phyloP scores from a whole-genome alignment of 768 basidiomycete genomes.

The Tubosaeta brunneosetosa region DNA sequence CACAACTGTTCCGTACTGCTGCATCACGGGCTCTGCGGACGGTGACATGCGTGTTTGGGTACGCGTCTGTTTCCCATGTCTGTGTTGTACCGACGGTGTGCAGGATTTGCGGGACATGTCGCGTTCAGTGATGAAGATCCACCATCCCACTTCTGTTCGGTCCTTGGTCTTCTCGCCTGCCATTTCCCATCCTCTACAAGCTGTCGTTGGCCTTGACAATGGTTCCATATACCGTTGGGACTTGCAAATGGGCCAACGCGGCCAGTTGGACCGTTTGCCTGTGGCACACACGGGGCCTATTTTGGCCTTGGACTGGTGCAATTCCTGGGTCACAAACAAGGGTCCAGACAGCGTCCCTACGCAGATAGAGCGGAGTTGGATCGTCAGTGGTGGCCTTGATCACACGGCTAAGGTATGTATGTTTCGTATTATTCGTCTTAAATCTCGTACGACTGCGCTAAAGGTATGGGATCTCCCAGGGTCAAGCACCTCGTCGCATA shows the following conservation, averaged over 20 bases:
- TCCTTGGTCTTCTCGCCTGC: constrained; percentile 69
- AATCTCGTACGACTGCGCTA: constrained; percentile 2
- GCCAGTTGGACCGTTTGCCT: constrained; percentile 64
- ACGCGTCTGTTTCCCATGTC: constrained; percentile 14
- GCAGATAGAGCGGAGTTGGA: constrained; percentile 52
- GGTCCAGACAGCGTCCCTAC: constrained; percentile 10
- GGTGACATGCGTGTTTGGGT: constrained; percentile 82
- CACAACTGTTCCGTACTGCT: constrained; percentile 62
- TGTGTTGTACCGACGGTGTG: constrained; percentile 1
- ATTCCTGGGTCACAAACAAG: constrained; percentile 23
- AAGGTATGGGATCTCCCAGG: constrained; percentile 68
- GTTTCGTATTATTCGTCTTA: neutral
- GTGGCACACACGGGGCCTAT: constrained; percentile 73
- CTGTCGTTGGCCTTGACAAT: constrained; percentile 64
- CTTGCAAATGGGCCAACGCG: constrained; percentile 69
- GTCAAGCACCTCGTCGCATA: constrained; percentile 41
- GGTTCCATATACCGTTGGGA: constrained; percentile 78
- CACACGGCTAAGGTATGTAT: constrained; percentile 63
- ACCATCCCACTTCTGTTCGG: constrained; percentile 64
- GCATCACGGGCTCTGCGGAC: constrained; percentile 76
- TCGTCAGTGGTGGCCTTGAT: constrained; percentile 77
- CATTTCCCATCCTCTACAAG: constrained; percentile 60
- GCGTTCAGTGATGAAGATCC: constrained; percentile 65
- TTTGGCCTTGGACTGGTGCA: constrained; percentile 70
- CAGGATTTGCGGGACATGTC: constrained; percentile 73